A percentile compares a stretch with the other conserved stretches of the same genome.
These are phyloP conservation scores for Heritiera littoralis DNA, from an alignment of 345 rosid species.

Conservation along the genomic window DNA sequence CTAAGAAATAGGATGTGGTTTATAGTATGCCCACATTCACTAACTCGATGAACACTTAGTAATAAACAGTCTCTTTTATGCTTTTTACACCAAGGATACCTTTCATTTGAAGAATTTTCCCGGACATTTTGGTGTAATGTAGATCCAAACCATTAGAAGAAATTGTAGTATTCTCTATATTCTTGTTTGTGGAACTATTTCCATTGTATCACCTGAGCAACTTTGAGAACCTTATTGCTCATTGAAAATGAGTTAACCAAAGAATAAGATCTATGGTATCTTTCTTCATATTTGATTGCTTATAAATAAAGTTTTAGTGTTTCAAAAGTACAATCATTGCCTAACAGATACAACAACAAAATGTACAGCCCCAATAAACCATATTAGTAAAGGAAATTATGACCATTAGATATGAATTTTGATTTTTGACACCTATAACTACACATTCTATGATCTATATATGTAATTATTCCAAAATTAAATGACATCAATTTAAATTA, in stretches of 20 bases:
- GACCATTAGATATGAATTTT: not conserved
- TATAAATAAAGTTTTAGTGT: not conserved
- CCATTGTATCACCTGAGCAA: conserved; percentile 60
- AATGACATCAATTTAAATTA: not conserved
- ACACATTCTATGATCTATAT: conserved; percentile 4
- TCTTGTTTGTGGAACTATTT: conserved; percentile 50
- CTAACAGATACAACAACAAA: not conserved
- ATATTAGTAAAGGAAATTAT: not conserved
- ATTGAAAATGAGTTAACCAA: conserved; percentile 76
- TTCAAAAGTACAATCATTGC: not conserved
- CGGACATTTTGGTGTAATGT: conserved; percentile 44
- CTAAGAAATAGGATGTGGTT: conserved; percentile 14
- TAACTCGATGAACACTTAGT: conserved; percentile 85
- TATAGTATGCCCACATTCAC: conserved; percentile 63
- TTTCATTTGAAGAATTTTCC: conserved; percentile 69
- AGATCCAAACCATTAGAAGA: conserved; percentile 59
- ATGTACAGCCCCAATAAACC: not conserved
- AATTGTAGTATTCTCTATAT: conserved; percentile 46
- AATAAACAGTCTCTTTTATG: conserved; percentile 58
- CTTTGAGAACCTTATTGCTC: conserved; percentile 62
- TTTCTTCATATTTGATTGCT: not conserved
- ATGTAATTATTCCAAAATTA: not conserved
- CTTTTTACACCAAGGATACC: conserved; percentile 55
- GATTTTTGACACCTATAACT: conserved; percentile 2
- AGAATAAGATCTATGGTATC: conserved; percentile 64